phyloP scores from a whole-genome alignment of 2,329 filamentous ascomycete genomes.

The Aureobasidium leucospermi region DNA sequence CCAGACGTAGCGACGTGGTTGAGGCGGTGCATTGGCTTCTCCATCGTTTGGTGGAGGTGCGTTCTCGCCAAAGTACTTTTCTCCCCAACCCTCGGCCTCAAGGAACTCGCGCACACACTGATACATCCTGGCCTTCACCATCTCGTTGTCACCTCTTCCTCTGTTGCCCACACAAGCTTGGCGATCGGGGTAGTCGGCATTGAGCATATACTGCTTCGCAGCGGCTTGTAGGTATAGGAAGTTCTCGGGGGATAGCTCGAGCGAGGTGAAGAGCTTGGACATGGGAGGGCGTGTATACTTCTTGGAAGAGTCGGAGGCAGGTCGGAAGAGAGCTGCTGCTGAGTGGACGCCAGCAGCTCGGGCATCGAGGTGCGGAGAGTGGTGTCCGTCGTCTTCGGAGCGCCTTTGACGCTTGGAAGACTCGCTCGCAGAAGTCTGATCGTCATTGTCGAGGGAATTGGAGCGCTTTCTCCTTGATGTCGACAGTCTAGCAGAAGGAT shows the following conservation, averaged over 20 bases:
- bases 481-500: neutral
- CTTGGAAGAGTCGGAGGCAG: constrained; percentile 38
- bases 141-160: constrained; percentile 39
- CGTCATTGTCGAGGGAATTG: neutral
- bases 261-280: constrained; percentile 49
- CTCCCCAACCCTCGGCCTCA: constrained; percentile 32
- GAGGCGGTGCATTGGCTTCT: constrained; percentile 9
- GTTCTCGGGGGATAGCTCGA: constrained; percentile 49
- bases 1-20: constrained; percentile 41
- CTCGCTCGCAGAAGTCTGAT: neutral
- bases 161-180: constrained; percentile 51
- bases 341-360: constrained; percentile 44
- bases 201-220: constrained; percentile 52
- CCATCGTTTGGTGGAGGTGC: constrained; percentile 20
- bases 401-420: constrained; percentile 11
- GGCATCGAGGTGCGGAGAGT: constrained; percentile 28
- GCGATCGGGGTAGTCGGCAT: constrained; percentile 47
- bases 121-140: constrained; percentile 50
- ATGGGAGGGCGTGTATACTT: constrained; percentile 53
- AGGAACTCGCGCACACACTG: constrained; percentile 51
- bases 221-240: constrained; percentile 49
- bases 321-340: constrained; percentile 32
- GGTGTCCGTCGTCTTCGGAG: neutral
- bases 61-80: constrained; percentile 38
- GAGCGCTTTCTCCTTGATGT: neutral